These are phyloP conservation scores for Ophiostoma fasciatum DNA, from an alignment of 2,329 filamentous ascomycete species.

Conservation along the genomic window DNA sequence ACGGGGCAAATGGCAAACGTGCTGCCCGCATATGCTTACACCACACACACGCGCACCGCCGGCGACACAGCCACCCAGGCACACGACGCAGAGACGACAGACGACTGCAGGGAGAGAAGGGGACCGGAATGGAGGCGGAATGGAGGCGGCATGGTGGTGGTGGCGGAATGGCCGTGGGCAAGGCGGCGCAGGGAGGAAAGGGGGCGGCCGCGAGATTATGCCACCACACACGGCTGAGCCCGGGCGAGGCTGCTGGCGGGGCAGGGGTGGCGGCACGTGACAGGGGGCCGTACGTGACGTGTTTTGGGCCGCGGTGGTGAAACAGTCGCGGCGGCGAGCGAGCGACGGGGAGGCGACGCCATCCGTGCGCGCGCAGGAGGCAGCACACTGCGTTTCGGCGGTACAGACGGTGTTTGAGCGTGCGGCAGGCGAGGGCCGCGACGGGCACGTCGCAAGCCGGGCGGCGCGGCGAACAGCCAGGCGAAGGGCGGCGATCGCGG, in stretches of 20 bases:
- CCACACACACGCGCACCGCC: too few relatives aligned
- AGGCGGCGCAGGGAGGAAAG: not conserved
- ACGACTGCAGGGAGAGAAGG: too few relatives aligned
- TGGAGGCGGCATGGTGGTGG: too few relatives aligned
- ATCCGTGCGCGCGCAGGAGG: slow-evolving; percentile 1
- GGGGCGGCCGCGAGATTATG: not conserved
- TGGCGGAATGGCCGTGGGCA: not conserved
- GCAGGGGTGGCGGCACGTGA: not conserved
- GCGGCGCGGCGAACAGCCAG: too few relatives aligned
- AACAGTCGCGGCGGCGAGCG: not conserved
- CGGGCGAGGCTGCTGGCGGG: not conserved
- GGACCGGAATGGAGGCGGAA: not conserved
- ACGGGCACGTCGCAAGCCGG: too few relatives aligned
- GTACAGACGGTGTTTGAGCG: not conserved
- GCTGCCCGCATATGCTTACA: too few relatives aligned
- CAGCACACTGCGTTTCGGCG: not conserved
- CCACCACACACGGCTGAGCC: not conserved
- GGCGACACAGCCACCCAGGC: too few relatives aligned
- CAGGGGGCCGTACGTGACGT: not conserved
- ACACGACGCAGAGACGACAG: too few relatives aligned
- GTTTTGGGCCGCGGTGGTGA: slow-evolving; percentile 4
- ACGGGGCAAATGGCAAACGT: too few relatives aligned
- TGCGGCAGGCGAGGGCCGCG: too few relatives aligned
- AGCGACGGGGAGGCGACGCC: not conserved
- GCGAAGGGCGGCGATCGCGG: too few relatives aligned